Base-by-base conservation (phyloP, 345 rosid genomes). In the Garcia nutans region DNA sequence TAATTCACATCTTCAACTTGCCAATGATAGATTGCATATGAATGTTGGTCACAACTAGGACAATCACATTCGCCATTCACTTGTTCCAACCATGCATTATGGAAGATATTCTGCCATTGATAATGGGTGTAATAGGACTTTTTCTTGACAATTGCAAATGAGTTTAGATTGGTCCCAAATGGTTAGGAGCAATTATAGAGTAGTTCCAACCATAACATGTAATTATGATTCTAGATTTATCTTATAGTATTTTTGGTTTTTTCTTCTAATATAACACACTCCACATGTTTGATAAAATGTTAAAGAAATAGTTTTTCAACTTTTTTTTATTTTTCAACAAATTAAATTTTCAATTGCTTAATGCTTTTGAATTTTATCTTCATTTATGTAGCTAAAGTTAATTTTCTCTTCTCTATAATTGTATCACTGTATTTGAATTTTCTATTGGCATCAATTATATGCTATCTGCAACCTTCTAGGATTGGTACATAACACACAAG, bases 81-180 rank as follows among this genome's bases (percentile, higher is more conserved):
- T 90, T 81, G 83, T 94, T 54, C 77, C 94, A 58, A 49, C 91
- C 13, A 74, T 94, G 72, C 97, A 88, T 78, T 94, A 88, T 81
- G 82, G 92, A 74, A 91, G 94, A 83, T 91, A 85, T 78, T 82
- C 92, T 76, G 74, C 88, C 2, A 76, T 88, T 78, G 97, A 94
- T 74, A 86, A 80, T 76, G 86, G 91, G 33, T 87, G 90, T 85
- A 87, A 81, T 79, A 89, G 80, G 77, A 85, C 89, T 80, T 77
- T 92, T 45, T 45, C 99, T 76, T 92, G 83, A 76, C 90, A 97
- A 57, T 74, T 92, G 79, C 86, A 93, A 74, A 86, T 90, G 97
- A 94, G 97, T 86, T 86, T 88, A 79, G 99, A 94, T 84, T 94
- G 99, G 97, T 97, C 97, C 69, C 97, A 95, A 64, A 81, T 91